phyloP scores from a whole-genome alignment of 306 rosid species.

The Casuarina cunninghamiana region DNA sequence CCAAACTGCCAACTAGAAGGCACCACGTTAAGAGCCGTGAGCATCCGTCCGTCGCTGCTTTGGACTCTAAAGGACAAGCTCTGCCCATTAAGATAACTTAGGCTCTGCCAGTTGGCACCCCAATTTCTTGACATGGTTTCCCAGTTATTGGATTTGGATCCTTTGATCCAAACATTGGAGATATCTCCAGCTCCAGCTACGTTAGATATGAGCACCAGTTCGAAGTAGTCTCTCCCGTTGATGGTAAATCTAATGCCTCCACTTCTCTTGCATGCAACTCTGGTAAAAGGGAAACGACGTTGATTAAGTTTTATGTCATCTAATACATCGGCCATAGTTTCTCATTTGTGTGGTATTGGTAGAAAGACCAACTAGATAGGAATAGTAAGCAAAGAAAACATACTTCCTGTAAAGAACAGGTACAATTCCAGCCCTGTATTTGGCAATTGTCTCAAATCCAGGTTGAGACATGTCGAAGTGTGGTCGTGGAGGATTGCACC shows the following conservation, averaged over 20 bases:
- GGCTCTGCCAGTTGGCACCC: constrained; percentile 63
- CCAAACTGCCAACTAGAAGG: constrained; percentile 57
- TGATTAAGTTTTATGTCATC: too few species aligned
- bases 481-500: constrained; percentile 70
- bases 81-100: constrained; percentile 51
- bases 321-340: too few species aligned
- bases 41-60: constrained; percentile 37
- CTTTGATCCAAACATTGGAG: constrained; percentile 53
- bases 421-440: constrained; percentile 57
- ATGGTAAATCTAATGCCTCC: constrained; percentile 58
- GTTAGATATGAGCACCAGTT: constrained; percentile 56
- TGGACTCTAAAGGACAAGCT: constrained; percentile 56
- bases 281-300: neutral
- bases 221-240: constrained; percentile 47
- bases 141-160: constrained; percentile 49
- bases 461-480: constrained; percentile 71
- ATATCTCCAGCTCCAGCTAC: constrained; percentile 54
- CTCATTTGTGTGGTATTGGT: too few species aligned
- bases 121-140: constrained; percentile 58
- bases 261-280: constrained; percentile 49
- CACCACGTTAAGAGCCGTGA: constrained; percentile 38
- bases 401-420: constrained; percentile 49
- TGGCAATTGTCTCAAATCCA: constrained; percentile 49
- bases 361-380: neutral
- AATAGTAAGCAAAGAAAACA: neutral